Conservation (phyloP, 2,329 filamentous ascomycete genomes). For the Chaetothyriales sp. region DNA sequence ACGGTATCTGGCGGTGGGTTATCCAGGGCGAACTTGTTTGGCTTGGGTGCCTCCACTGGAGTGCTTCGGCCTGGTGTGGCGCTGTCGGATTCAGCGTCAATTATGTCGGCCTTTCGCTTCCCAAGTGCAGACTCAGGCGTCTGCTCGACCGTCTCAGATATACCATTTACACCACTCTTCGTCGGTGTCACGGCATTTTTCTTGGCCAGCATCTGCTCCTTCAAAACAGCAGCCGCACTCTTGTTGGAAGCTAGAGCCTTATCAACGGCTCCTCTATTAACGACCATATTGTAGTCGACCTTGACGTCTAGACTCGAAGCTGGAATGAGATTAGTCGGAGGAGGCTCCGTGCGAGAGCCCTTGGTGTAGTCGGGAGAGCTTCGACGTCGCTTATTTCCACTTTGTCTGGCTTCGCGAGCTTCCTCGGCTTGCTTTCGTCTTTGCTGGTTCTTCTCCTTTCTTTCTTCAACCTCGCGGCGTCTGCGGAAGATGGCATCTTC, state of each 20-base stretch:
- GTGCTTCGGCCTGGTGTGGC: constrained; percentile 48
- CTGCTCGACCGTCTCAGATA: constrained; percentile 17
- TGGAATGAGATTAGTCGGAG: background rate
- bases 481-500: constrained; percentile 88
- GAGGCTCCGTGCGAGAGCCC: constrained; percentile 14
- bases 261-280: constrained; percentile 54
- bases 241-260: constrained; percentile 77
- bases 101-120: constrained; percentile 64
- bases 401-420: constrained; percentile 29
- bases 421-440: constrained; percentile 60
- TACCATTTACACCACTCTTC: constrained; percentile 25
- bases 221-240: constrained; percentile 79
- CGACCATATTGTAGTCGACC: constrained; percentile 72
- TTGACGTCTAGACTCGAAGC: constrained; percentile 21
- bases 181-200: constrained; percentile 21
- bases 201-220: constrained; percentile 55
- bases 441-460: constrained; percentile 65
- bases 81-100: constrained; percentile 46
- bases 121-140: constrained; percentile 41
- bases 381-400: constrained; percentile 28
- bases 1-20: constrained; percentile 59
- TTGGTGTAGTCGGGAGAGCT: constrained; percentile 32
- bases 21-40: constrained; percentile 23
- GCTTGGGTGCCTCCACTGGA: constrained; percentile 31
- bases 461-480: constrained; percentile 73